Base-by-base conservation (phyloP, 129 eudicot species). In the Flaveria sonorensis region DNA sequence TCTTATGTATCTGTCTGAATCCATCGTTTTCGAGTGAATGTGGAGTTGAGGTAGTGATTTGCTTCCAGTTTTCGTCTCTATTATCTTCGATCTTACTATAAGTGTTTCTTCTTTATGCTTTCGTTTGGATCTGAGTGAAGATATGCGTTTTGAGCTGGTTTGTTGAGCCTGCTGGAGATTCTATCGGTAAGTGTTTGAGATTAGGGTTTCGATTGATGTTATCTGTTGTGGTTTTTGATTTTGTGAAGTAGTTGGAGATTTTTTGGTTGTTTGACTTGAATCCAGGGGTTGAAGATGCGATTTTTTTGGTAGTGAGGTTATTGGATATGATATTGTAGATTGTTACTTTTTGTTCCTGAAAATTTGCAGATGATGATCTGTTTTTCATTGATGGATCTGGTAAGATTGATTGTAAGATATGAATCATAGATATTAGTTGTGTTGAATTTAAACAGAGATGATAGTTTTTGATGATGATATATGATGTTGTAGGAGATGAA, bases 11-110 rank as follows among this genome's bases (percentile, higher is more conserved):
- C 70, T 61, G 14, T 63, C 79, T 45, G 67, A 53, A 66, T 77
- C 82, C 53, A 79, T 83, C 86, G 83, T 79, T 83, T 73, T 83
- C 86, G 76, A 78, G 70, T 78, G 60, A 68, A 78, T 57, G 68
- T 78, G 73, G 71, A 77, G 79, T 65, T 67, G 42, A 79, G 74
- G 81, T 60, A 73, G 48, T 70, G 43, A 73, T 82, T 83, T 79
- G 81, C 77, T 74, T 74, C 73, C 87, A 11, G 48, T 79, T 79
- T 79, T 79, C 76, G 80, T 83, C 77, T 61, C 71, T 46, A 68
- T 67, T 72, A 65, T 57, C 84, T 73, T 73, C 62, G 32, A 61
- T 59, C 76, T 81, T 36, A 81, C 51, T 80, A 66, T 67, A 74
- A 62, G 52, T 47, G 40, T 36, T 36, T 36, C 7, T 36, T 36